Evolutionary conservation across 768 basidiomycete genomes (phyloP).

Genomic region (Inosperma sp.): DNA sequence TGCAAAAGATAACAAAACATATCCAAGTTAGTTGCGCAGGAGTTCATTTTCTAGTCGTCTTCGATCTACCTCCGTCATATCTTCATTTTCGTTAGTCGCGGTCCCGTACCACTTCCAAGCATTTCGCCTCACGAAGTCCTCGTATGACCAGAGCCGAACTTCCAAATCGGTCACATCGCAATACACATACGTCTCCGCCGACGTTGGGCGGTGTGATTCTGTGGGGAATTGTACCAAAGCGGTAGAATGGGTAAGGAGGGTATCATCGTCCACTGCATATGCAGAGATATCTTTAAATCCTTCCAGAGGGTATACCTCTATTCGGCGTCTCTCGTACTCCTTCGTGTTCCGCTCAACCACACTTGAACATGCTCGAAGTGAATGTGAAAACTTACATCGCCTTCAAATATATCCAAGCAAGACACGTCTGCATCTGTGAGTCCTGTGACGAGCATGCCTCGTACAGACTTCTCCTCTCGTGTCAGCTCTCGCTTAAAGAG

Average conservation of each 20-base stretch:
- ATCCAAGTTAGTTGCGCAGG: no score
- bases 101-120: slow-evolving; percentile 85
- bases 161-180: slow-evolving; percentile 41
- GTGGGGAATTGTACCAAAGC: no score
- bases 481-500: slow-evolving; percentile 50
- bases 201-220: slow-evolving; percentile 33
- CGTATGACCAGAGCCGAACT: slow-evolving; percentile 71
- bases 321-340: slow-evolving; percentile 66
- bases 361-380: background rate
- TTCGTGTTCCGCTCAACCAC: slow-evolving; percentile 25
- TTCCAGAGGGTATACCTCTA: slow-evolving; percentile 54
- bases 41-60: no score
- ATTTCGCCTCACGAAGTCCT: slow-evolving; percentile 71
- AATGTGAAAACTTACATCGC: slow-evolving; percentile 45
- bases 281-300: slow-evolving; percentile 33
- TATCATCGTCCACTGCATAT: slow-evolving; percentile 28
- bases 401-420: slow-evolving; percentile 81
- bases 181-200: slow-evolving; percentile 78
- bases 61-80: no score
- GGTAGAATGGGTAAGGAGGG: slow-evolving; percentile 46
- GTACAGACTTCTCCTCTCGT: slow-evolving; percentile 62
- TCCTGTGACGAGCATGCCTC: slow-evolving; percentile 76
- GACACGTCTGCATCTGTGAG: slow-evolving; percentile 58
- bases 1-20: no score
- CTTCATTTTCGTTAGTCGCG: no score